Conservation (phyloP, 495 filamentous ascomycete genomes). For the Xylaria castorea region DNA sequence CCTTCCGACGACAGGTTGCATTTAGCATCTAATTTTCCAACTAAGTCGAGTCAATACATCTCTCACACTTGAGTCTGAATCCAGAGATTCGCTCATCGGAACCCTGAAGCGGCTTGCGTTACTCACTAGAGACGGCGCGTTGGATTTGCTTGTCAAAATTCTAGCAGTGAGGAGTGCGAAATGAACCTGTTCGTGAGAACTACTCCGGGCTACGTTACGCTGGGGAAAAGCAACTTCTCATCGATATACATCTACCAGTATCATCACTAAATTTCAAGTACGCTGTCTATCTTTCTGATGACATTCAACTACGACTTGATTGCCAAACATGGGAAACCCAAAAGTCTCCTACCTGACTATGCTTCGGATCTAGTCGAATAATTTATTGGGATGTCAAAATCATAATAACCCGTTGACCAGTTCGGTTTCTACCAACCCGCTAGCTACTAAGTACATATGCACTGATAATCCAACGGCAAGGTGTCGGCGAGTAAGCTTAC, state of each 20-base stretch:
- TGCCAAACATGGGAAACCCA: neutral
- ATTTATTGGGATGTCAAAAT: neutral
- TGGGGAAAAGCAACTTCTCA: too few species aligned
- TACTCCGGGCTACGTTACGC: too few species aligned
- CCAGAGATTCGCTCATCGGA: neutral
- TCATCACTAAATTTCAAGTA: neutral
- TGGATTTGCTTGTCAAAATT: neutral
- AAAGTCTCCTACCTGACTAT: neutral
- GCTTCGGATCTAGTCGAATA: neutral
- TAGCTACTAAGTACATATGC: neutral
- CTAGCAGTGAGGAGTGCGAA: neutral
- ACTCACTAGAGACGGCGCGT: neutral
- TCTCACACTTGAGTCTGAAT: neutral
- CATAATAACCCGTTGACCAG: neutral
- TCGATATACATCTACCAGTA: too few species aligned
- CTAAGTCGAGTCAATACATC: neutral
- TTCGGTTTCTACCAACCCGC: neutral
- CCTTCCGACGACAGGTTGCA: neutral
- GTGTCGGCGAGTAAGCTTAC: neutral
- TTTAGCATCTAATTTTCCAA: neutral
- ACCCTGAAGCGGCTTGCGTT: neutral
- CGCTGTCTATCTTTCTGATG: neutral
- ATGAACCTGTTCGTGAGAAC: neutral
- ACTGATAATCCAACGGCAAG: neutral
- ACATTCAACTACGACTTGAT: neutral